A percentile compares a stretch with the other conserved stretches of the same genome.
phyloP scores from a whole-genome alignment of 2,329 filamentous ascomycete genomes.

The Cladosporium sp. region DNA sequence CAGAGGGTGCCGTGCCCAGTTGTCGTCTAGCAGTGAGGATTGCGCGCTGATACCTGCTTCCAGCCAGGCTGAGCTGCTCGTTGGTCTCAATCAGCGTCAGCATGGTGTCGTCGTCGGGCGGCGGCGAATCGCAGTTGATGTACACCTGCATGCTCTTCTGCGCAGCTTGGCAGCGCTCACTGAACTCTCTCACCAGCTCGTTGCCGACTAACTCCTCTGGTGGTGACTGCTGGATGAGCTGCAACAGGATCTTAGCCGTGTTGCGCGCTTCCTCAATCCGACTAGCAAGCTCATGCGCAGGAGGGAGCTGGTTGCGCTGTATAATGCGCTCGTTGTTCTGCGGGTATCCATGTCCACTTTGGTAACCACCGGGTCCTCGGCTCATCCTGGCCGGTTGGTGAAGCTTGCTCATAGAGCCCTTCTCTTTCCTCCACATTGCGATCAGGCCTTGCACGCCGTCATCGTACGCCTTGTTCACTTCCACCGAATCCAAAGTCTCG shows the following conservation, averaged over 20 bases:
- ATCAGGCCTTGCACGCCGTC: conserved; percentile 70
- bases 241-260: conserved; percentile 86
- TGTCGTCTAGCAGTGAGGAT: conserved; percentile 60
- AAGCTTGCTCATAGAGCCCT: conserved; percentile 48
- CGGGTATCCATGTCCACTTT: not conserved
- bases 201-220: conserved; percentile 72
- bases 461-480: conserved; percentile 70
- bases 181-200: conserved; percentile 91
- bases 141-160: conserved; percentile 81
- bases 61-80: conserved; percentile 79
- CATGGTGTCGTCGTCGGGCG: conserved; percentile 91
- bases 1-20: conserved; percentile 31
- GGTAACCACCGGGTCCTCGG: conserved; percentile 13
- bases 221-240: conserved; percentile 85
- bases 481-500: conserved; percentile 80
- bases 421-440: conserved; percentile 88
- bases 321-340: conserved; percentile 11
- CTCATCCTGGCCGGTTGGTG: conserved; percentile 15
- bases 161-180: conserved; percentile 78
- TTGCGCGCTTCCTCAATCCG: conserved; percentile 88
- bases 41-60: conserved; percentile 82
- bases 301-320: conserved; percentile 49
- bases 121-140: conserved; percentile 75
- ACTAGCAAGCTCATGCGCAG: conserved; percentile 73
- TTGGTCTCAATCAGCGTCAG: conserved; percentile 91